phyloP scores from a whole-genome alignment of 208 protist species.

The Crithidia brevicula region DNA sequence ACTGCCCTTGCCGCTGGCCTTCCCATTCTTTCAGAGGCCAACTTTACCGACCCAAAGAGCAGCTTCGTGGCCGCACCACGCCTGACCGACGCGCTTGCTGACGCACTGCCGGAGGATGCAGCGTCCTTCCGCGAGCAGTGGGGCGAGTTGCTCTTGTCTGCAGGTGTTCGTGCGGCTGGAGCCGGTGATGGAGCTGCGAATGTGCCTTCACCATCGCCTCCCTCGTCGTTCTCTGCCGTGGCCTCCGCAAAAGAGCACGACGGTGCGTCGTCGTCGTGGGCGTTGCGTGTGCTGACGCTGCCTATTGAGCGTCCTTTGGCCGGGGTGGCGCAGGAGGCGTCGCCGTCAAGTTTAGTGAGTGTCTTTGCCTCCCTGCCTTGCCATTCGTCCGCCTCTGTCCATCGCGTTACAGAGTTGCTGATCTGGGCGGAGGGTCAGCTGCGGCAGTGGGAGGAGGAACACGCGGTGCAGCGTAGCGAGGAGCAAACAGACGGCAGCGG shows the following conservation, averaged over 20 bases:
- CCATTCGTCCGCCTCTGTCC: not conserved
- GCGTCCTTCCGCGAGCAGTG: constrained; percentile 11
- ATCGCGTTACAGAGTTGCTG: not conserved
- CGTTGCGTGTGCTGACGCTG: constrained; percentile 22
- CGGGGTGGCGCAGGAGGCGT: constrained; percentile 9
- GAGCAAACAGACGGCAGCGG: too few species aligned
- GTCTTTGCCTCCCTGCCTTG: not conserved
- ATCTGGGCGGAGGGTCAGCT: constrained; percentile 14
- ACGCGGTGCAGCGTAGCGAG: not conserved
- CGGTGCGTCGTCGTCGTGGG: constrained; percentile 2
- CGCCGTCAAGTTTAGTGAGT: not conserved
- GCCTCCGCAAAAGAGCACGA: not conserved
- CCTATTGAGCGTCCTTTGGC: constrained; percentile 18
- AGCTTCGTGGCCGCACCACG: constrained; percentile 8
- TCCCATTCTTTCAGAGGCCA: not conserved
- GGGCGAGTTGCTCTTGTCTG: constrained; percentile 7
- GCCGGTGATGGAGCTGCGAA: not conserved
- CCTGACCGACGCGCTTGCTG: constrained; percentile 11
- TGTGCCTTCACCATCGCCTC: not conserved
- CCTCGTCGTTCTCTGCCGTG: not conserved
- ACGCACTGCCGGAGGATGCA: not conserved
- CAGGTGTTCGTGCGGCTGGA: too few species aligned
- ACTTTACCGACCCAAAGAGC: not conserved
- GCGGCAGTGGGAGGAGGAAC: not conserved
- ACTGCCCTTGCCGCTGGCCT: constrained; percentile 11